Base-by-base conservation (phyloP, 768 basidiomycete genomes). In the Podaxis sp. region DNA sequence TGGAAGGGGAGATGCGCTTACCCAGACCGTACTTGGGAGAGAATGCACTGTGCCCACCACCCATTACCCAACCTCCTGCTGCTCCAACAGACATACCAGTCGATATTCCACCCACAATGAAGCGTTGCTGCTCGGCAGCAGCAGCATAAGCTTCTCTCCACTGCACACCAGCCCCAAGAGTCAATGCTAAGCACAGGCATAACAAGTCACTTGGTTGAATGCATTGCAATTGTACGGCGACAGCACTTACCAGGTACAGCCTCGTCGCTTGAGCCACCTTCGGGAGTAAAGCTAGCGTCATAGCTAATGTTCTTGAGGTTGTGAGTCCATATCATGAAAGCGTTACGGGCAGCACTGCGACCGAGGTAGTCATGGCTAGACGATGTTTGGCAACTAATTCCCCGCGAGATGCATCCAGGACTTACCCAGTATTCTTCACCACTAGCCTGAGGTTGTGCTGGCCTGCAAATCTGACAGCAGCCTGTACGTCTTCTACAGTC, bases 1-100 rank as follows among this genome's bases (percentile, higher is more conserved):
- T 82, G 75, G 0, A 78, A 80, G 57, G 67, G 69, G 62, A 82
- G 0, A 81, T 81, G 15, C 15, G 7, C 63, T 59, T 65, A 80
- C 80, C 79, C n/a, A 83, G 74, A 13, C 82, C 83, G 64, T 76
- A 75, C 6, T 60, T 68, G 1, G 82, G 73, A 3, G 78, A 71
- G 8, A 81, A 62, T 5, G 70, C 65, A 44, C 78, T 79, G 59
- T 84, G 81, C 1, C 83, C 81, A 4, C 80, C 82, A 12, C 83
- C 84, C 30, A 75, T 68, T 3, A 80, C 58, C 79, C 81, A 85
- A 19, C 82, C 83, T 30, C 80, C 82, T 13, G 77, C 75, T 26
- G 82, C 76, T 40, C 81, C 83, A 3, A 84, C 74, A 4, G 80
- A 76, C 22, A 76, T 80, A 5, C 75, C 74, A 0, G 39, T 11